Conservation (phyloP, 2,329 filamentous ascomycete genomes). For the Sporothrix globosa region DNA sequence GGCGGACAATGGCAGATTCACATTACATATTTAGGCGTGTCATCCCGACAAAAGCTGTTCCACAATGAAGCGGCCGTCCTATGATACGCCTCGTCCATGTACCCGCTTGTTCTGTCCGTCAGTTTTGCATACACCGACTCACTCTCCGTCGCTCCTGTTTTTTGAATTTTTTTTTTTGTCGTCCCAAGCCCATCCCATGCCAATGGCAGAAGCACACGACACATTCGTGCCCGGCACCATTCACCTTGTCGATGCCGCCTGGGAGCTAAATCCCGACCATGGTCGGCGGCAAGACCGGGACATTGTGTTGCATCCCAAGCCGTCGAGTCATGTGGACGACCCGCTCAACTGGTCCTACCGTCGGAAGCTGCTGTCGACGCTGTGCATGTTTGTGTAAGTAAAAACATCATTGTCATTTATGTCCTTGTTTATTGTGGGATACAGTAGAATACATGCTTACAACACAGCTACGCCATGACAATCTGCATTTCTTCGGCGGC, state of each 20-base stretch:
- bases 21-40: slow-evolving; percentile 6
- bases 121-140: background rate
- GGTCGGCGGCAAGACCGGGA: background rate
- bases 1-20: background rate
- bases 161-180: background rate
- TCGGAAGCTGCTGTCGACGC: slow-evolving; percentile 3
- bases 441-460: background rate
- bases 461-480: background rate
- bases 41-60: background rate
- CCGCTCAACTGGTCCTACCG: slow-evolving; percentile 13
- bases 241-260: slow-evolving; percentile 2
- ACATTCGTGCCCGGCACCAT: slow-evolving; percentile 1
- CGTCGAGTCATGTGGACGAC: background rate
- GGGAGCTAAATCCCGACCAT: background rate
- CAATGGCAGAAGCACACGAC: background rate
- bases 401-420: background rate
- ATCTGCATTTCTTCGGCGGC: slow-evolving; percentile 1
- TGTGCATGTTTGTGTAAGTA: slow-evolving; percentile 13
- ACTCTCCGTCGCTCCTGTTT: background rate
- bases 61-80: background rate
- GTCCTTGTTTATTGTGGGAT: background rate
- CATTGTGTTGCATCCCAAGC: slow-evolving; percentile 10
- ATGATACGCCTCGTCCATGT: background rate
- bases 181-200: too few relatives aligned
- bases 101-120: background rate